Evolutionary conservation across 1,284 basidiomycete species (phyloP).

Genomic region (Trichosporon sp.): DNA sequence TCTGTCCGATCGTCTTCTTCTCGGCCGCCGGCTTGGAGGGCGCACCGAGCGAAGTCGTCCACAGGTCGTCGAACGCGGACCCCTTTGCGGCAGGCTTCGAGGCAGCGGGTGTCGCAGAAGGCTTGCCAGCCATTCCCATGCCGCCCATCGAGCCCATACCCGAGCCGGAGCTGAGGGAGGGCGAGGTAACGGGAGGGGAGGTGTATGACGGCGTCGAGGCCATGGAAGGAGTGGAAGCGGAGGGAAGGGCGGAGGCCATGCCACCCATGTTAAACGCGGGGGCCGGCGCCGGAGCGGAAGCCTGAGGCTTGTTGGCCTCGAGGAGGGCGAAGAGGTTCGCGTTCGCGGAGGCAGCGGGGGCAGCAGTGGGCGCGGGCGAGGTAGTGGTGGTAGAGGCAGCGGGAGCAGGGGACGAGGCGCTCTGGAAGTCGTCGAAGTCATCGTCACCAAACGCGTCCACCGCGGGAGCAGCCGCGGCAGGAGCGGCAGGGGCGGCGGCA

Average conservation of each 20-base stretch:
- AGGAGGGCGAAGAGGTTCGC: constrained; percentile 55
- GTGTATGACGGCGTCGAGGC: constrained; percentile 12
- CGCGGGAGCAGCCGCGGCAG: constrained; percentile 25
- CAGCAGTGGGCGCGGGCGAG: constrained; percentile 20
- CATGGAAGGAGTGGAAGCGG: constrained; percentile 22
- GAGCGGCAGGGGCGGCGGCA: constrained; percentile 23
- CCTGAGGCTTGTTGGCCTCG: constrained; percentile 33
- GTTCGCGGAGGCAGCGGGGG: constrained; percentile 30
- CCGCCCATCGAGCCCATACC: background rate
- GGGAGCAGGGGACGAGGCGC: constrained; percentile 61
- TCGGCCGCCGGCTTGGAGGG: constrained; percentile 31
- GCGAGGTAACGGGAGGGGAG: background rate
- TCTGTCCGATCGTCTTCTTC: constrained; percentile 73
- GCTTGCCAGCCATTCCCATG: constrained; percentile 10
- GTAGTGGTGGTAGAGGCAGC: constrained; percentile 30
- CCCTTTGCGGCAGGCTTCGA: constrained; percentile 10
- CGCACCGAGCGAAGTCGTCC: constrained; percentile 67
- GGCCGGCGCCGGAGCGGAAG: constrained; percentile 18
- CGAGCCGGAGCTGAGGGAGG: constrained; percentile 15
- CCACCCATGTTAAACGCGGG: background rate
- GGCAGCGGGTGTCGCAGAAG: constrained; percentile 13
- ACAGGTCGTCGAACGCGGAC: constrained; percentile 76
- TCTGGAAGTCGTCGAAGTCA: constrained; percentile 89
- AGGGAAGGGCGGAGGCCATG: constrained; percentile 17
- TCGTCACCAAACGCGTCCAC: constrained; percentile 51